Conservation (phyloP, 2,329 filamentous ascomycete genomes). For the Endothia cerciana region DNA sequence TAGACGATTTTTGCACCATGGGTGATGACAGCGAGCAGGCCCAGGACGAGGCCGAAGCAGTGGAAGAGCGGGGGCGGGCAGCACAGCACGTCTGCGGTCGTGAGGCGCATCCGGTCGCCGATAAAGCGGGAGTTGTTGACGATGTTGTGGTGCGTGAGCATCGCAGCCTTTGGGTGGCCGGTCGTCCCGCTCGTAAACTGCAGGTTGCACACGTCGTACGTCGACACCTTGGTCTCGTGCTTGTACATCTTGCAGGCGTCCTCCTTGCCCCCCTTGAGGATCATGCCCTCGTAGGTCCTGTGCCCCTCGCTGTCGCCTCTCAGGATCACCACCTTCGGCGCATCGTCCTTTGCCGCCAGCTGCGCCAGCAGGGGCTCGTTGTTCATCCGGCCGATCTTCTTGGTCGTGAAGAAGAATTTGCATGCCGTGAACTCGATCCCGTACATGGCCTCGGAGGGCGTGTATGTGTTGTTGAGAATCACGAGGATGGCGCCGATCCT, state of each 20-base stretch:
- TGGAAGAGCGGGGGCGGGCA: slow-evolving; percentile 86
- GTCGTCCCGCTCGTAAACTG: slow-evolving; percentile 80
- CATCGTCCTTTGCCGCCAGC: slow-evolving; percentile 50
- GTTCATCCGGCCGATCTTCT: slow-evolving; percentile 67
- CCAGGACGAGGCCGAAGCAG: slow-evolving; percentile 81
- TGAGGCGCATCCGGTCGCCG: slow-evolving; percentile 74
- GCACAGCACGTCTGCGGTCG: slow-evolving; percentile 69
- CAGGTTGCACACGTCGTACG: slow-evolving; percentile 72
- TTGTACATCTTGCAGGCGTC: slow-evolving; percentile 55
- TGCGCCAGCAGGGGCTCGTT: slow-evolving; percentile 63
- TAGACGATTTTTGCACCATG: slow-evolving; percentile 79
- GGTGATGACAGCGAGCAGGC: slow-evolving; percentile 71
- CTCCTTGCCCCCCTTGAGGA: slow-evolving; percentile 54
- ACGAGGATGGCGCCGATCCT: slow-evolving; percentile 71
- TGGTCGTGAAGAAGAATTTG: slow-evolving; percentile 74
- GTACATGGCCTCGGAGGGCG: slow-evolving; percentile 71
- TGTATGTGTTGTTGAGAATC: slow-evolving; percentile 84
- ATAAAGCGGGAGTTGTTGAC: slow-evolving; percentile 72
- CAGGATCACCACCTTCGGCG: slow-evolving; percentile 63
- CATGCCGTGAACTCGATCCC: slow-evolving; percentile 73
- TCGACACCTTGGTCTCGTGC: slow-evolving; percentile 58
- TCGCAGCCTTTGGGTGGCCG: slow-evolving; percentile 72
- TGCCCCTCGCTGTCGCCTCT: slow-evolving; percentile 58
- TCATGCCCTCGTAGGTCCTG: slow-evolving; percentile 62
- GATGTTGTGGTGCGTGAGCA: slow-evolving; percentile 71